Conservation (phyloP, 169 alveolate species). For the Eimeria sp. region DNA sequence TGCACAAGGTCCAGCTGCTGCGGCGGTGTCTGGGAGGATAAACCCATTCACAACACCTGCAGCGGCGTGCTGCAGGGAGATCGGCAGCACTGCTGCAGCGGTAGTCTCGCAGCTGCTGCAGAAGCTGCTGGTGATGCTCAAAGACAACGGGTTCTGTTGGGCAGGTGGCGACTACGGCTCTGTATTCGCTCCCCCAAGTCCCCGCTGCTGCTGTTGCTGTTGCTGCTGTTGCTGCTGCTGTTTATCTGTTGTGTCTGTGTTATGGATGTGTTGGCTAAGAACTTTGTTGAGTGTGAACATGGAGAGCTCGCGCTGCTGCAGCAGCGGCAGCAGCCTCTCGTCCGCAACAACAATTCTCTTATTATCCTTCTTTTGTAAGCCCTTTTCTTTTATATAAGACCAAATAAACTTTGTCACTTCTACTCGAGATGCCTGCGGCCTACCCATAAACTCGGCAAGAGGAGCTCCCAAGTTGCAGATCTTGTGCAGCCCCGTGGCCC, state of each 20-base stretch:
- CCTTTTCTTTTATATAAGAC: conserved; percentile 37
- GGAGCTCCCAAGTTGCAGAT: conserved; percentile 67
- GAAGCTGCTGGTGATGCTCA: not conserved
- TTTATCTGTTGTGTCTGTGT: not conserved
- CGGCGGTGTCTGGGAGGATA: not conserved
- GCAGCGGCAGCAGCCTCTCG: conserved; percentile 52
- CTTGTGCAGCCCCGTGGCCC: conserved; percentile 57
- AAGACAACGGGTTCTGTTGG: not conserved
- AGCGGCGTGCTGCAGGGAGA: not conserved
- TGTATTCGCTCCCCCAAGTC: not conserved
- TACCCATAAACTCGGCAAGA: conserved; percentile 74
- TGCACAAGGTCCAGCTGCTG: not conserved
- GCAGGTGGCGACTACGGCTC: not conserved
- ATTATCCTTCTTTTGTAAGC: conserved; percentile 19
- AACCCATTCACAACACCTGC: too few relatives aligned
- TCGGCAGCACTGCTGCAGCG: conserved; percentile 10
- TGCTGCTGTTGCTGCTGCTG: conserved; percentile 52
- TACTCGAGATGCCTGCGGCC: conserved; percentile 68
- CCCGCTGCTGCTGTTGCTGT: conserved; percentile 38
- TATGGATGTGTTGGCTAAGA: conserved; percentile 50
- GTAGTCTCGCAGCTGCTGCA: not conserved
- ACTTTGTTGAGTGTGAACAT: conserved; percentile 74
- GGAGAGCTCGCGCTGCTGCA: conserved; percentile 65
- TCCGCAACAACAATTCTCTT: conserved; percentile 32
- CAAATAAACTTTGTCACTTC: conserved; percentile 70